phyloP scores from a whole-genome alignment of 2,329 filamentous ascomycete species.

The Fusarium continuum region DNA sequence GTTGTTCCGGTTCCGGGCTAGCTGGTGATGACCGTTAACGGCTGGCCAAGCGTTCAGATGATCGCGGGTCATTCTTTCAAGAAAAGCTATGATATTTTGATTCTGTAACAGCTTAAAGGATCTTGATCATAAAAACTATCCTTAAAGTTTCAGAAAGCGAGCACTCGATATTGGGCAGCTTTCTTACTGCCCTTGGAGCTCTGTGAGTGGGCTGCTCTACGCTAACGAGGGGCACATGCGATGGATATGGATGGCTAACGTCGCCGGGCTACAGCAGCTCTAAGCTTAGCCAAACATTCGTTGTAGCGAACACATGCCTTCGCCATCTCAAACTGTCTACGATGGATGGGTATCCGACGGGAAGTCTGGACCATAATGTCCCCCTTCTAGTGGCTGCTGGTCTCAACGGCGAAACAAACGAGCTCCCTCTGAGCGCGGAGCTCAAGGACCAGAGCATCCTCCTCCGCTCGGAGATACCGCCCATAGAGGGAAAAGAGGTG shows the following conservation, averaged over 20 bases:
- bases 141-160: background rate
- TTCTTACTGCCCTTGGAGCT: constrained; percentile 11
- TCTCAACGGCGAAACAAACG: constrained; percentile 58
- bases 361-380: constrained; percentile 87
- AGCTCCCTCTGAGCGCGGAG: constrained; percentile 57
- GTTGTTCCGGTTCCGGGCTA: constrained; percentile 47
- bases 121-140: background rate
- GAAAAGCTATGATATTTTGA: constrained; percentile 1
- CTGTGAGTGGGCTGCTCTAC: constrained; percentile 38
- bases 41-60: background rate
- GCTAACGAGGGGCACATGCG: constrained; percentile 42
- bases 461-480: constrained; percentile 76
- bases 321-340: constrained; percentile 32
- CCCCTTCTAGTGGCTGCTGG: constrained; percentile 87
- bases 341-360: constrained; percentile 83
- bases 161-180: too few relatives aligned
- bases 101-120: background rate
- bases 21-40: constrained; percentile 13
- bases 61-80: background rate
- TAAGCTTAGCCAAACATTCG: constrained; percentile 30
- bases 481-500: constrained; percentile 71
- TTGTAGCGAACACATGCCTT: constrained; percentile 37
- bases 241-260: constrained; percentile 40
- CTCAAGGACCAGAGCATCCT: constrained; percentile 67
- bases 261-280: constrained; percentile 33